Base-by-base conservation (phyloP, 1,284 basidiomycete species). In the Porogramme epimiltina region DNA sequence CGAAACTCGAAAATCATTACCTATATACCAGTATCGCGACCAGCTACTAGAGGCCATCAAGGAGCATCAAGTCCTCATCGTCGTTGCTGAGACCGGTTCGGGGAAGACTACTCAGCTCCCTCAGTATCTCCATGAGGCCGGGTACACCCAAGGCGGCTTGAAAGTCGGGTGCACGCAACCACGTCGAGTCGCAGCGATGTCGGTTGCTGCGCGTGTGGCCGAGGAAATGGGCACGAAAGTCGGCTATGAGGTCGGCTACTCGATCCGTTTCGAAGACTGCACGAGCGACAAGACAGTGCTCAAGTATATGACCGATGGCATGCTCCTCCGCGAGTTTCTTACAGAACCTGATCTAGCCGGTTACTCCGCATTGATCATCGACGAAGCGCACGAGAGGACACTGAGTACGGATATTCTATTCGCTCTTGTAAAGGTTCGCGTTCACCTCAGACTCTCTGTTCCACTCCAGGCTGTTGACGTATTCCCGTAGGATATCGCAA, bases 41-140 rank as follows among this genome's bases (percentile, higher is more conserved):
- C 79, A 93, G 49, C 82, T 98, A 18, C 85, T 99, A 8, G 82
- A 89, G 19, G 96, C 97, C 0, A 89, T 99, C 55, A 84, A 84
- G 45, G 84, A 95, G 42, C 89, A 98, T 65, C 97, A 98, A 67
- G 87, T 95, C 22, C 80, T 95, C 52, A 93, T 96, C 50, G 91
- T 96, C 24, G 91, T 94, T 42, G 93, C 93, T 3, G 93, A 96
- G 71, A 95, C 93, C 0, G 95, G 95, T 20, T 97, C 94, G 0
- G 97, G 97, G 22, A 99, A 99, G 74, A 99, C 97, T 1, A 99
- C 97, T 0, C 97, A 99, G 70, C 78, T 99, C 9, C 95, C 97
- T 0, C 97, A 99, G 68, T 99, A 98, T 69, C 84, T 99, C 4
- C 93, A 98, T 68, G 97, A 99, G 76, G 95, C 94, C 1, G 97